phyloP scores from a whole-genome alignment of 257 asterid species.

The Salvia splendens region DNA sequence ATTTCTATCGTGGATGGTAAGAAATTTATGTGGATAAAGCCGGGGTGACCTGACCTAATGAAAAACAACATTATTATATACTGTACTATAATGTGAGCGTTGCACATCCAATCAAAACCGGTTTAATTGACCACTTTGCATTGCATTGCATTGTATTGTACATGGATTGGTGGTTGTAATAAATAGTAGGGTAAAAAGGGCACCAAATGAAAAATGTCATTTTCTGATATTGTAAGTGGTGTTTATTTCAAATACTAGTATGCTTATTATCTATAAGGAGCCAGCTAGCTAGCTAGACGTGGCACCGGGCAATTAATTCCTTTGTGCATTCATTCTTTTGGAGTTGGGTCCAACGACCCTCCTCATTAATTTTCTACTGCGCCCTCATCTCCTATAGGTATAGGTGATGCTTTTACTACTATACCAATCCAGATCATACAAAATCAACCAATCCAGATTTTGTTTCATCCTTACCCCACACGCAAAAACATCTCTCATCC shows the following conservation, averaged over 20 bases:
- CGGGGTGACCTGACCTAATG: no score
- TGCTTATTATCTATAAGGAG: neutral
- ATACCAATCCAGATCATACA: no score
- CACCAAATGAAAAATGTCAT: constrained; percentile 1
- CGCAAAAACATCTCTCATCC: neutral
- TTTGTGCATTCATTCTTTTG: constrained; percentile 19
- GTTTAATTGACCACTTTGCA: no score
- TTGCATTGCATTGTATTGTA: no score
- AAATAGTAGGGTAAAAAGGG: neutral
- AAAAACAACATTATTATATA: no score
- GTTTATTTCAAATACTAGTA: neutral
- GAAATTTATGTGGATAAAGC: no score
- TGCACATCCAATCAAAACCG: no score
- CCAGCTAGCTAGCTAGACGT: constrained; percentile 14
- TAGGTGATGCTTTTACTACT: no score
- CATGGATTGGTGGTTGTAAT: neutral
- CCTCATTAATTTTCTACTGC: neutral
- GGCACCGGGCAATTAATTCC: neutral
- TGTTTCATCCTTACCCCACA: no score
- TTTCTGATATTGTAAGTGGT: constrained; percentile 27
- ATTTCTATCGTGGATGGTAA: no score
- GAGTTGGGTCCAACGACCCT: constrained; percentile 26
- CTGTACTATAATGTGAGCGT: no score
- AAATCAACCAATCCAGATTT: no score
- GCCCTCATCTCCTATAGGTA: neutral